Percentiles rank a stretch among this genome's conserved stretches.
Conservation (phyloP, 106 monocot species). For the Dioscorea zingiberensis region DNA sequence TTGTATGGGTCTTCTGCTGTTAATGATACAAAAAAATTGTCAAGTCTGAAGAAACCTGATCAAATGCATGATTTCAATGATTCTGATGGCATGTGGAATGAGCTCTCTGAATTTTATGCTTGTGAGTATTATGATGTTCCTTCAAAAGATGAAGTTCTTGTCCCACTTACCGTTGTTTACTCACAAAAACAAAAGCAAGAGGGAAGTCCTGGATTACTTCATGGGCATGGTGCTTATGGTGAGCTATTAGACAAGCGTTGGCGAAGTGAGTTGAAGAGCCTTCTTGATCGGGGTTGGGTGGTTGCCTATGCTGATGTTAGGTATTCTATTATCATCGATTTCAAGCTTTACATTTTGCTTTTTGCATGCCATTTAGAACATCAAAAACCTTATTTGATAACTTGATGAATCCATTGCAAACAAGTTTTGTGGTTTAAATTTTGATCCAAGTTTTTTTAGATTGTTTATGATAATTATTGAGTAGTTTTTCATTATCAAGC, state of each 20-base stretch:
- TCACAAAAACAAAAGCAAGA: conserved; percentile 73
- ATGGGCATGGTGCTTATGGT: conserved; percentile 97
- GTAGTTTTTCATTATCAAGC: too few species aligned
- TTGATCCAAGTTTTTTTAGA: too few species aligned
- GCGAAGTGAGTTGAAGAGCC: conserved; percentile 86
- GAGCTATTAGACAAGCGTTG: conserved; percentile 85
- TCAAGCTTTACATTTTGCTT: too few species aligned
- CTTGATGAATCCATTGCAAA: too few species aligned
- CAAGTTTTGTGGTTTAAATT: too few species aligned
- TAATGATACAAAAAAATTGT: conserved; percentile 22
- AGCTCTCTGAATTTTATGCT: conserved; percentile 87
- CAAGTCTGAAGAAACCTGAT: conserved; percentile 9
- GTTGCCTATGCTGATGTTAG: conserved; percentile 97
- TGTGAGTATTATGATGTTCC: conserved; percentile 78
- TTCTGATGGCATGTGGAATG: conserved; percentile 64
- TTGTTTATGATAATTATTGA: too few species aligned
- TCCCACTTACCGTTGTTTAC: conserved; percentile 83
- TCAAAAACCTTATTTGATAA: too few species aligned
- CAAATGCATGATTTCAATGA: conserved; percentile 17
- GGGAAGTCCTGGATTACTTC: conserved; percentile 73
- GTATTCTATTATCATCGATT: conserved; percentile 18
- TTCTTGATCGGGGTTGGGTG: conserved; percentile 98
- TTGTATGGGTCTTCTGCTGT: conserved; percentile 64
- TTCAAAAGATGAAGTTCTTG: conserved; percentile 58
- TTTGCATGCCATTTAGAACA: too few species aligned